These are phyloP conservation scores for Xylariaceae sp. DNA, from an alignment of 2,329 filamentous ascomycete species.

Conservation along the genomic window DNA sequence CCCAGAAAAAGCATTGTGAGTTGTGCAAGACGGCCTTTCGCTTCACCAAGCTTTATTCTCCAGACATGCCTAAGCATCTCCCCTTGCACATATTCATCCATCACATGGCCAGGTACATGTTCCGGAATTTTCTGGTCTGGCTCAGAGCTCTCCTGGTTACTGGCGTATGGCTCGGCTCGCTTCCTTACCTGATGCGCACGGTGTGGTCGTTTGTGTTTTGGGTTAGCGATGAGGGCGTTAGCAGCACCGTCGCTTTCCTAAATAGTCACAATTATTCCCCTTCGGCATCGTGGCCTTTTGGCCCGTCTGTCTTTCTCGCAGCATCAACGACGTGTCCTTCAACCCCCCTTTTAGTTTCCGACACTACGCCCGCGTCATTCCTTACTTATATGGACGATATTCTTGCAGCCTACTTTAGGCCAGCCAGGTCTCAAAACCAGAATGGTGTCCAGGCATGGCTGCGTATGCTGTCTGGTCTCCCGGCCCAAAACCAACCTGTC, in stretches of 20 bases:
- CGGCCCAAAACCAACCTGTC: slow-evolving; percentile 17
- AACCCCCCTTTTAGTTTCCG: slow-evolving; percentile 35
- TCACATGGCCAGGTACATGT: slow-evolving; percentile 68
- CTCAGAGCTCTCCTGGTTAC: slow-evolving; percentile 71
- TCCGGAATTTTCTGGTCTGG: slow-evolving; percentile 71
- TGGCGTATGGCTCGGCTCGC: slow-evolving; percentile 80
- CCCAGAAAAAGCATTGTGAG: slow-evolving; percentile 99
- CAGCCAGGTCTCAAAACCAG: slow-evolving; percentile 32
- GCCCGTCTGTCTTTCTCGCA: slow-evolving; percentile 24
- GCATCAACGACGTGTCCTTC: slow-evolving; percentile 36
- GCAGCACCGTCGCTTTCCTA: slow-evolving; percentile 31
- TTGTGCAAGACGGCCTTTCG: slow-evolving; percentile 97
- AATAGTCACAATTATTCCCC: slow-evolving; percentile 31
- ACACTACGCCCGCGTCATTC: slow-evolving; percentile 37
- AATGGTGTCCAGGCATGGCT: slow-evolving; percentile 33
- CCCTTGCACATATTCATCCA: slow-evolving; percentile 76
- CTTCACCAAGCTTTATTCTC: slow-evolving; percentile 96
- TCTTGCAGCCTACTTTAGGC: slow-evolving; percentile 27
- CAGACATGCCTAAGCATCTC: slow-evolving; percentile 81
- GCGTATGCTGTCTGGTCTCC: slow-evolving; percentile 27
- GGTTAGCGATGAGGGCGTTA: slow-evolving; percentile 73
- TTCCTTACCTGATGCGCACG: slow-evolving; percentile 86
- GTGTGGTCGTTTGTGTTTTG: slow-evolving; percentile 94
- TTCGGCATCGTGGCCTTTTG: slow-evolving; percentile 15
- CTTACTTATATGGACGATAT: slow-evolving; percentile 35